These are phyloP conservation scores for Selaginella tamariscina DNA, from an alignment of 75 land plant species.

Conservation along the genomic window DNA sequence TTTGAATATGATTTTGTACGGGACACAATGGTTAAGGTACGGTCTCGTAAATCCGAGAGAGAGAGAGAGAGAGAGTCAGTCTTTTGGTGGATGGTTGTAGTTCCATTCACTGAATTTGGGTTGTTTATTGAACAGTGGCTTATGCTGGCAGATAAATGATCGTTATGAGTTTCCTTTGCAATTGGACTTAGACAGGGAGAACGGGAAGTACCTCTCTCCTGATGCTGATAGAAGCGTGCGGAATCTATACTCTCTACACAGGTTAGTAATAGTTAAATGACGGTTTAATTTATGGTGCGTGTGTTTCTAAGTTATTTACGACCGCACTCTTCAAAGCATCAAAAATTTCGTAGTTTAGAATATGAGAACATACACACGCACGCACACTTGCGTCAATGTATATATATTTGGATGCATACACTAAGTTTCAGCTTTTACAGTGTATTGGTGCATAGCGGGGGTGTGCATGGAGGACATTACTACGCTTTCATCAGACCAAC, in stretches of 20 bases:
- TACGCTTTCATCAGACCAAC: slow-evolving; percentile 11
- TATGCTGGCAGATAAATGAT: slow-evolving; percentile 11
- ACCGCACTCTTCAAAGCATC: no score
- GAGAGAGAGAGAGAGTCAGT: neutral
- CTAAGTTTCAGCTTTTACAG: neutral
- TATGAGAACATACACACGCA: no score
- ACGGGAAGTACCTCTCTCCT: slow-evolving; percentile 2
- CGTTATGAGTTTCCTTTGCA: slow-evolving; percentile 13
- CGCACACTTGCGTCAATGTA: no score
- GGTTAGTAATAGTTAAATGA: neutral
- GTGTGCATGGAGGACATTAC: slow-evolving; percentile 10
- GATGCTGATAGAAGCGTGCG: slow-evolving; percentile 2
- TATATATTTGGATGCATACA: no score
- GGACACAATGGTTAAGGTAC: slow-evolving; percentile 12
- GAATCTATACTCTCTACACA: slow-evolving; percentile 9
- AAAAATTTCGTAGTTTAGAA: no score
- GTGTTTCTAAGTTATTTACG: no score
- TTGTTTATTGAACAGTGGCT: slow-evolving; percentile 1
- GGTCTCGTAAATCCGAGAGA: no score
- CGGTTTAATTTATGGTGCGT: no score
- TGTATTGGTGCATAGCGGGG: slow-evolving; percentile 8
- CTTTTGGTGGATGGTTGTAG: neutral
- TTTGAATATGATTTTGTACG: slow-evolving; percentile 13
- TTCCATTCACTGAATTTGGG: slow-evolving; percentile 3
- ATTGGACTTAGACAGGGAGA: slow-evolving; percentile 5